Evolutionary conservation across 108 stramenopile genomes (phyloP), one percentile per base, ranked within the genome.

Genomic region (Nitzschia sp.): DNA sequence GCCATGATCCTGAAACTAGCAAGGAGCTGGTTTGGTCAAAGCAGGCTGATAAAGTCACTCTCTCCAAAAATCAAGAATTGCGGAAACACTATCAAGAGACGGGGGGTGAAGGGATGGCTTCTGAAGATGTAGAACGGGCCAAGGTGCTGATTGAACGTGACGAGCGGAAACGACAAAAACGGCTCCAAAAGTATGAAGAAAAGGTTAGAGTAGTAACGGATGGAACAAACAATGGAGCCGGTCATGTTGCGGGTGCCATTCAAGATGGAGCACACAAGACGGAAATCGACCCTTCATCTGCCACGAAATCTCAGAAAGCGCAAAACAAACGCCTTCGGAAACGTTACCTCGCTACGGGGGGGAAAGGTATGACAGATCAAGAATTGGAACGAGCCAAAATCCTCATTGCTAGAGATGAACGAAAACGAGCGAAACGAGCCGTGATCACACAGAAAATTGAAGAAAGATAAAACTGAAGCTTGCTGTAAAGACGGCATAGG

Each of bases 351-450:
- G 65, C 56, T 16, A 66, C 73, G 4, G 34, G 35, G 9, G 73
- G 73, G 21, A 44, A 74, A 30, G 73, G 73, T 1, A 74, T 74
- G 73, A 56, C 53, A 29, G 27, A 13, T 29, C 65, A 66, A 3
- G 64, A 66, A 17, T 19, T 74, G 17, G 73, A 66, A 60, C 64
- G 73, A 11, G 73, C 73, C 30, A 74, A 60, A 35, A 4, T 59
- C 17, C 31, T 74, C 26, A 53, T 74, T 38, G 73, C 73, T 9
- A 50, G 73, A 22, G 65, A 74, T 30, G 73, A 74, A 74, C 56
- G 56, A 41, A 74, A 60, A 22, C 48, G 48, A 21, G 19, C 9
- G 4, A 50, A 50, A 41, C 38, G 38, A 41, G 6, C 13, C 9
- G 38, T 9, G 13, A 13, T 13, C 38, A 6, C 6, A 41, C 6